Percentiles rank a stretch among this genome's conserved stretches.
These are phyloP conservation scores for Russula emetica DNA, from an alignment of 768 basidiomycete species.

Conservation along the genomic window DNA sequence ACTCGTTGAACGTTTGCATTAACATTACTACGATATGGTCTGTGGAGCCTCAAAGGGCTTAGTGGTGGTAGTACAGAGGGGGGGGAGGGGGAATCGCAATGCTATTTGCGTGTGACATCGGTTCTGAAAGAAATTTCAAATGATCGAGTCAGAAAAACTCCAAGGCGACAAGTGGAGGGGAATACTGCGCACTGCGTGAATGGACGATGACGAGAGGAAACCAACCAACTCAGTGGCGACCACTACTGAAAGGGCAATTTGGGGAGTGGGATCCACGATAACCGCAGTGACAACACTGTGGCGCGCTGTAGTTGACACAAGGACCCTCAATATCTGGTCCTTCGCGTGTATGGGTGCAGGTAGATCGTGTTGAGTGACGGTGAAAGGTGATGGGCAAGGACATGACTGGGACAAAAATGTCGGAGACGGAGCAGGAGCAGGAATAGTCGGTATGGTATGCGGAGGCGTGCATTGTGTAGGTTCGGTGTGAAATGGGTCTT, in stretches of 20 bases:
- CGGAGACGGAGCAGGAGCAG: background rate
- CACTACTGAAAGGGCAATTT: constrained; percentile 51
- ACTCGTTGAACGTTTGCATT: constrained; percentile 13
- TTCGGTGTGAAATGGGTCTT: constrained; percentile 5
- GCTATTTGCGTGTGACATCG: constrained; percentile 8
- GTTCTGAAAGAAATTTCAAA: background rate
- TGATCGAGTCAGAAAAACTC: background rate
- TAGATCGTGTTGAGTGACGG: background rate
- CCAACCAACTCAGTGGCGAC: constrained; percentile 34
- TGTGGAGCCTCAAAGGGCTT: background rate
- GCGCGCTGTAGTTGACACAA: constrained; percentile 47
- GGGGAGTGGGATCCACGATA: constrained; percentile 53
- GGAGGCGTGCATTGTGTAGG: constrained; percentile 8
- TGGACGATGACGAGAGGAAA: no score
- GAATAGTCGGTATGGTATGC: background rate
- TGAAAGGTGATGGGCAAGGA: constrained; percentile 27
- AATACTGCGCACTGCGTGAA: background rate
- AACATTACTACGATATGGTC: constrained; percentile 19
- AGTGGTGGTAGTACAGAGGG: constrained; percentile 26
- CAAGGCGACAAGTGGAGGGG: background rate
- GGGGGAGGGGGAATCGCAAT: constrained; percentile 25
- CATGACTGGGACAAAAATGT: constrained; percentile 12
- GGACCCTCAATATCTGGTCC: constrained; percentile 31
- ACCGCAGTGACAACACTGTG: constrained; percentile 70
- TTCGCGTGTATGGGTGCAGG: constrained; percentile 22